Base-by-base conservation (phyloP, 441 rosid species). In the Biscutella laevigata region DNA sequence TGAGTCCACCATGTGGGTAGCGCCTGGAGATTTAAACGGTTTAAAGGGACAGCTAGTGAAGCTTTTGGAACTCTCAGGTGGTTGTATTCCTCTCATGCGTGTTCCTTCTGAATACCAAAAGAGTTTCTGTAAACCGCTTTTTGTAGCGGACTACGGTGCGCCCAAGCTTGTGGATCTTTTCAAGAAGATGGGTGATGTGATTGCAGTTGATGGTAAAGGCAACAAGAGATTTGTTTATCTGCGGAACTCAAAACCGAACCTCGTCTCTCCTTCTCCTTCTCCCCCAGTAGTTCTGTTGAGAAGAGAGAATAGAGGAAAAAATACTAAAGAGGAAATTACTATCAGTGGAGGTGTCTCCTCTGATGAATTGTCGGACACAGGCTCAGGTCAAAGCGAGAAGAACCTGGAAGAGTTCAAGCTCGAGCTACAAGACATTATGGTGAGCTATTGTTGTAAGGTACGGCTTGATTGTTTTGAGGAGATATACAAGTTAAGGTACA, bases 1-100 rank as follows among this genome's bases (percentile, higher is more conserved):
- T 71, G 83, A 82, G 72, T 69, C 83, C 0, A 61, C 73, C 1
- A 72, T 79, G 84, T 88, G 95, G 94, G 91, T 85, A 4, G 91
- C 84, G 43, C 98, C 96, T 3, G 99, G 99, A 36, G 97, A 86
- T 56, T 55, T 88, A 15, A 84, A 79, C 25, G 95, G 99, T 29
- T 57, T 91, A 50, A 92, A 79, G 70, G 70, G 71, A 8, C 95
- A 86, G 70, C 45, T 92, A 38, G 77, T 82, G 41, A 92, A 82
- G 74, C 67, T 92, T 70, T 78, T 92, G 29, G 89, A 88, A 66
- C 80, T 82, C 33, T 84, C 83, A 0, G 97, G 94, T 56, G 99
- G 99, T 12, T 71, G 78, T 71, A 61, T 92, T 66, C 94, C 84
- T 43, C 71, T 92, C 38, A 71, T 59, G 59, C 94, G 84, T 53